These are phyloP conservation scores for Forsythia suspensa DNA, from an alignment of 257 asterid species.

Conservation along the genomic window DNA sequence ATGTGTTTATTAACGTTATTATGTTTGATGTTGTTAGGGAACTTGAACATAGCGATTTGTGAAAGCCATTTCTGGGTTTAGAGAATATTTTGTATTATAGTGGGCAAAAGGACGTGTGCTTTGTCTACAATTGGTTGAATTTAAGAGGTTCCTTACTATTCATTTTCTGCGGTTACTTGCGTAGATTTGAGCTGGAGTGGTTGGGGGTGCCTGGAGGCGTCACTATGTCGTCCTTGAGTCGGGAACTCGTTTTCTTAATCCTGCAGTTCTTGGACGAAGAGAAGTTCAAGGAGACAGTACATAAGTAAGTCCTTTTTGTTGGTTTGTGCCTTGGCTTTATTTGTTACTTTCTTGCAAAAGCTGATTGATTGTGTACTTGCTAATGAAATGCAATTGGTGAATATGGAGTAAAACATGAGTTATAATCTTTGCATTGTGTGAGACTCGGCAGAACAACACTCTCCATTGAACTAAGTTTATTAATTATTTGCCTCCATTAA, in stretches of 20 bases:
- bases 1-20: conserved; percentile 5
- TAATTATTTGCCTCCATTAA: not conserved
- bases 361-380: not conserved
- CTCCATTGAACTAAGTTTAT: conserved; percentile 1
- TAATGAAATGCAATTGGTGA: not conserved
- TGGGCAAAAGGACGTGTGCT: not conserved
- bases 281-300: conserved; percentile 94
- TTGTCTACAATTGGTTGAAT: conserved; percentile 27
- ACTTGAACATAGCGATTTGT: conserved; percentile 7
- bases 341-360: conserved; percentile 1
- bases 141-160: conserved; percentile 23
- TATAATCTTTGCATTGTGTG: not conserved
- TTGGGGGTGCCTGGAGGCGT: conserved; percentile 89
- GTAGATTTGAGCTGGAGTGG: conserved; percentile 96
- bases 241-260: conserved; percentile 94
- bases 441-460: not conserved
- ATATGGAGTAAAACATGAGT: not conserved
- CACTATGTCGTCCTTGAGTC: conserved; percentile 96
- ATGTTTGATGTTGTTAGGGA: conserved; percentile 11
- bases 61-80: conserved; percentile 1
- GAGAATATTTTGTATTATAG: conserved; percentile 9
- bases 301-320: conserved; percentile 54
- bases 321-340: conserved; percentile 14
- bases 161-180: conserved; percentile 33
- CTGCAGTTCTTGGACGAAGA: conserved; percentile 97